phyloP scores from a whole-genome alignment of 129 eudicot genomes.

The Silybum marianum region DNA sequence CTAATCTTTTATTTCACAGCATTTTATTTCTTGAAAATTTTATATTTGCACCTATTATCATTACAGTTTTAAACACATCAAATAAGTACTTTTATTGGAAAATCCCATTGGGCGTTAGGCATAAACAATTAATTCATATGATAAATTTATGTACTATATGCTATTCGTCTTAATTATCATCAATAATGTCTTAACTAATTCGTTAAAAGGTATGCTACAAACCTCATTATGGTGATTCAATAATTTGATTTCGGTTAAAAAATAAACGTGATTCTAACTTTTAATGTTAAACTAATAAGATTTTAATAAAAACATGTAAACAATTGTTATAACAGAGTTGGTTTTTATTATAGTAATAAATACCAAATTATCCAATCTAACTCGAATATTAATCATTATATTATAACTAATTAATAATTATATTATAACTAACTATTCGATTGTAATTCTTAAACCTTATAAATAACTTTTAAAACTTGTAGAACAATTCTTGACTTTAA shows the following conservation, averaged over 20 bases:
- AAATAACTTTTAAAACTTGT: neutral
- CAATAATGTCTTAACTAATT: neutral
- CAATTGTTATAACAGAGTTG: neutral
- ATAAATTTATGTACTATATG: neutral
- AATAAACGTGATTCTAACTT: neutral
- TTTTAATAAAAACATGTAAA: neutral
- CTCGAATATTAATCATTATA: neutral
- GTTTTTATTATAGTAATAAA: neutral
- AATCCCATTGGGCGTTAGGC: neutral
- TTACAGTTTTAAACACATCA: neutral
- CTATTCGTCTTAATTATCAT: neutral
- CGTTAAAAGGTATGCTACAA: neutral
- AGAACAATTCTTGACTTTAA: constrained; percentile 9
- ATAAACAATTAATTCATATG: neutral
- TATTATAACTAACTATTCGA: neutral
- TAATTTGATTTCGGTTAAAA: neutral
- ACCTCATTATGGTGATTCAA: neutral
- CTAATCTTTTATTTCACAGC: neutral
- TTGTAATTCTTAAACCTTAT: neutral
- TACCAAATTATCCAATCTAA: neutral
- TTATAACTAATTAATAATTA: neutral
- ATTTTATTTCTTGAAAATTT: neutral
- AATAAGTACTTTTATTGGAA: neutral
- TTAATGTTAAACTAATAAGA: neutral
- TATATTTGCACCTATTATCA: neutral